Conservation (phyloP, 2,329 filamentous ascomycete species). For the Cercospora brassicicola region DNA sequence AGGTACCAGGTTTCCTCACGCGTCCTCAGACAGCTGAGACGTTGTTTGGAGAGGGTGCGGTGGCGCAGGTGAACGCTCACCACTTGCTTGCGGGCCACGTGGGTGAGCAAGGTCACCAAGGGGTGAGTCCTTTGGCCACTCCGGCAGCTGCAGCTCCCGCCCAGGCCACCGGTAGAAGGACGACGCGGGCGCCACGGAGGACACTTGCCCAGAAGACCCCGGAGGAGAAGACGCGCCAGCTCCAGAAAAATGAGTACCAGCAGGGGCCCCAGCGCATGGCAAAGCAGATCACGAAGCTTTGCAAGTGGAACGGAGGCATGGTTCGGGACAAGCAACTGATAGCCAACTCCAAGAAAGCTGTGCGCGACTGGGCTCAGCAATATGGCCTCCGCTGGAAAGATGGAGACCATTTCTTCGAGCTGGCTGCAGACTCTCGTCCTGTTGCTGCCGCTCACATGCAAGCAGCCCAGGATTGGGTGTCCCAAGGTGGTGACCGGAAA, state of each 20-base stretch:
- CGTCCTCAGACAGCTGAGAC: not conserved
- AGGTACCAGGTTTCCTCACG: not conserved
- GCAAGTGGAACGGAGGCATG: not conserved
- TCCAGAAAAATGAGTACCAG: not conserved
- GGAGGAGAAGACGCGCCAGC: not conserved
- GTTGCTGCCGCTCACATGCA: not conserved
- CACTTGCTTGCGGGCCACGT: not conserved
- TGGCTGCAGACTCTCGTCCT: not conserved
- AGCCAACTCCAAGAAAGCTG: not conserved
- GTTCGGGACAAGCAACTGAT: not conserved
- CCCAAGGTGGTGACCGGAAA: not conserved
- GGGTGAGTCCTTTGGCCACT: not conserved
- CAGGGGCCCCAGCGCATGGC: not conserved
- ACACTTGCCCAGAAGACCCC: not conserved
- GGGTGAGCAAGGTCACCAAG: not conserved
- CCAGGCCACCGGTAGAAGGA: not conserved
- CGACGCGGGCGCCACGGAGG: not conserved
- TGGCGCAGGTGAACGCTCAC: not conserved
- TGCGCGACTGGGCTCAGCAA: not conserved
- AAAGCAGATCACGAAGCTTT: conserved; percentile 4
- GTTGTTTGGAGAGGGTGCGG: not conserved
- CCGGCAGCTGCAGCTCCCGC: not conserved
- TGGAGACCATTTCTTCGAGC: not conserved
- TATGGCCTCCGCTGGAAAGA: not conserved
- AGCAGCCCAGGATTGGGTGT: not conserved